Evolutionary conservation across 768 basidiomycete genomes (phyloP).

Genomic region (Pleurotus sapidus): DNA sequence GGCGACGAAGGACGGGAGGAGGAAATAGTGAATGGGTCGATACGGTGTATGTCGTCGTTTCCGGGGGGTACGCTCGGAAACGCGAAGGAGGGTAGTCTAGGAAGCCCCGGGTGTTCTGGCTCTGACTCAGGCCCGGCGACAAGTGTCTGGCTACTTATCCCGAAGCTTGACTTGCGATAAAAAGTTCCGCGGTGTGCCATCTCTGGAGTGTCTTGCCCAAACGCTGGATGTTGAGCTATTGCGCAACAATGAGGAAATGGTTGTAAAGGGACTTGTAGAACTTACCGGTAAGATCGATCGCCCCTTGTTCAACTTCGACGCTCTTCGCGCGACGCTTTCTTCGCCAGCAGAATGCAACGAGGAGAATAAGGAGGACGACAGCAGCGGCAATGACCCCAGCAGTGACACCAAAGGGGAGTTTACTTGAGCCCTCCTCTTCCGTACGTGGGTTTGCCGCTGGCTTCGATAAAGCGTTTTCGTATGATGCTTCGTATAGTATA

Average conservation of each 20-base stretch:
- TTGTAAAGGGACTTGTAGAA: not conserved
- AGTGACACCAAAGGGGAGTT: not conserved
- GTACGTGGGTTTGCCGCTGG: not conserved
- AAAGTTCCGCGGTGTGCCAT: not conserved
- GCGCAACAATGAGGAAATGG: not conserved
- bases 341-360: conserved; percentile 7
- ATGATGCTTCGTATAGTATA: conserved; percentile 30
- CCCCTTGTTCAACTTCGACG: conserved; percentile 1
- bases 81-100: not conserved
- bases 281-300: conserved; percentile 1
- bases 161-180: conserved; percentile 5
- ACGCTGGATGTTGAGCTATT: conserved; percentile 1
- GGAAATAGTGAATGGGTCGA: conserved; percentile 3
- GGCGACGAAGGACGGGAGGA: not conserved
- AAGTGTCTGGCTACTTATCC: conserved; percentile 5
- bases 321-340: conserved; percentile 1
- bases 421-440: not conserved
- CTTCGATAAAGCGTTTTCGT: not conserved
- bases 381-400: conserved; percentile 3
- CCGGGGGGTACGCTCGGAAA: conserved; percentile 3
- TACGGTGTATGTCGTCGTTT: conserved; percentile 3
- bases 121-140: conserved; percentile 2
- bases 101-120: conserved; percentile 4
- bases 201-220: conserved; percentile 2
- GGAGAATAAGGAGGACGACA: not conserved